Percentiles rank a stretch among this genome's conserved stretches.
Evolutionary conservation across 257 asterid species (phyloP).

Genomic region (Misopates orontium): DNA sequence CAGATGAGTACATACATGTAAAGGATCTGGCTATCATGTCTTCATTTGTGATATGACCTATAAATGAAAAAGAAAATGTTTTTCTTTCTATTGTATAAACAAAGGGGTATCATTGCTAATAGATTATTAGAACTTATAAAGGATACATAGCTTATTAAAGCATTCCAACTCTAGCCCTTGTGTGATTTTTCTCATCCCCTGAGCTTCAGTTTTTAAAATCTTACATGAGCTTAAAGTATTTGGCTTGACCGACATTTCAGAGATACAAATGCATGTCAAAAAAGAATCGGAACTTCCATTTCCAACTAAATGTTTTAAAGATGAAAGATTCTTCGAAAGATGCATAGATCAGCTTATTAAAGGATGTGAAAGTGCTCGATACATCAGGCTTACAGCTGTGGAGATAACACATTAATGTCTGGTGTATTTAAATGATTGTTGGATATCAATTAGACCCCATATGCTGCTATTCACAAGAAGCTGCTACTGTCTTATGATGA

Average conservation of each 20-base stretch:
- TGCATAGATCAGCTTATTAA: conserved; percentile 22
- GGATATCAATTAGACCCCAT: not conserved
- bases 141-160: not conserved
- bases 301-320: conserved; percentile 10
- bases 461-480: not conserved
- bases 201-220: too few relatives aligned
- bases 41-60: conserved; percentile 12
- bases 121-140: conserved; percentile 3
- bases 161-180: not conserved
- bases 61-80: conserved; percentile 14
- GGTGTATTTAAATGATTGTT: too few relatives aligned
- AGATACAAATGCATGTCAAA: too few relatives aligned
- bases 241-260: too few relatives aligned
- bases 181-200: too few relatives aligned
- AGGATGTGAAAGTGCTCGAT: not conserved
- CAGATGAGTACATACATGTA: not conserved
- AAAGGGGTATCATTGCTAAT: conserved; percentile 7
- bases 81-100: not conserved
- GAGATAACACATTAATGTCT: not conserved
- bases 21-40: not conserved
- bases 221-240: too few relatives aligned
- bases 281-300: too few relatives aligned
- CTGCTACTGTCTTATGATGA: not conserved
- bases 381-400: not conserved
- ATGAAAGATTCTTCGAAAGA: conserved; percentile 18